Conservation (phyloP, 1,284 basidiomycete genomes). For the Prillingera fragicola region DNA sequence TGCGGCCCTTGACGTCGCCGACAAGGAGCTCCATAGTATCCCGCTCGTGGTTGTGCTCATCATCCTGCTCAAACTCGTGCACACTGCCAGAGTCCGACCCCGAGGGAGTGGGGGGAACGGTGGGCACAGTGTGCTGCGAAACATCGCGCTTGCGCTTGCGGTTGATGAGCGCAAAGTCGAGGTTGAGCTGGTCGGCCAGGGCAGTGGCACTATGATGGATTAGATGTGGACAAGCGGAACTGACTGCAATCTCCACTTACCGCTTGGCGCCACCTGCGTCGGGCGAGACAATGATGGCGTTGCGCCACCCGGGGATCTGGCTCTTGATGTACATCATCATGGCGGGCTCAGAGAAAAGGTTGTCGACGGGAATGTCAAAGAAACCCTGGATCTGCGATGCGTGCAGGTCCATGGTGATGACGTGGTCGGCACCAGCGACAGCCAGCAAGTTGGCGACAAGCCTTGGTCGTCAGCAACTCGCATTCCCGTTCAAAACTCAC, state of each 20-base stretch:
- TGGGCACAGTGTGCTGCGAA: slow-evolving; percentile 26
- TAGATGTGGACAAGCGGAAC: not conserved
- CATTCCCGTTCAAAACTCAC: slow-evolving; percentile 29
- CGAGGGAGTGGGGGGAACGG: slow-evolving; percentile 44
- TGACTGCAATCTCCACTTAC: slow-evolving; percentile 54
- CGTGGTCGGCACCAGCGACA: slow-evolving; percentile 94
- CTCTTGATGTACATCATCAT: slow-evolving; percentile 87
- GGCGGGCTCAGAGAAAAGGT: slow-evolving; percentile 81
- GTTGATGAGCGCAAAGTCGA: slow-evolving; percentile 97
- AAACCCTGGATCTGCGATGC: slow-evolving; percentile 99
- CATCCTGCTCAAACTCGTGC: slow-evolving; percentile 42
- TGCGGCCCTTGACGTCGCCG: slow-evolving; percentile 91
- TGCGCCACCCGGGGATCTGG: slow-evolving; percentile 77
- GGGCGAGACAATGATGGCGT: slow-evolving; percentile 90
- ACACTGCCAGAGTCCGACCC: slow-evolving; percentile 36
- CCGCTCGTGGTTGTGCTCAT: slow-evolving; percentile 46
- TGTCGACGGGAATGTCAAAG: slow-evolving; percentile 98
- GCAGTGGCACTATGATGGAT: slow-evolving; percentile 70
- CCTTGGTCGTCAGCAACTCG: slow-evolving; percentile 20
- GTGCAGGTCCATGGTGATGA: slow-evolving; percentile 98
- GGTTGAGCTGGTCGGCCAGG: slow-evolving; percentile 88
- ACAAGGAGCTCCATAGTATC: slow-evolving; percentile 87
- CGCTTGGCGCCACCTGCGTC: slow-evolving; percentile 98
- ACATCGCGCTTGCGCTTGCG: slow-evolving; percentile 65
- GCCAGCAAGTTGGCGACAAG: slow-evolving; percentile 93